Base-by-base conservation (phyloP, 495 filamentous ascomycete species). In the Tuber brumale region DNA sequence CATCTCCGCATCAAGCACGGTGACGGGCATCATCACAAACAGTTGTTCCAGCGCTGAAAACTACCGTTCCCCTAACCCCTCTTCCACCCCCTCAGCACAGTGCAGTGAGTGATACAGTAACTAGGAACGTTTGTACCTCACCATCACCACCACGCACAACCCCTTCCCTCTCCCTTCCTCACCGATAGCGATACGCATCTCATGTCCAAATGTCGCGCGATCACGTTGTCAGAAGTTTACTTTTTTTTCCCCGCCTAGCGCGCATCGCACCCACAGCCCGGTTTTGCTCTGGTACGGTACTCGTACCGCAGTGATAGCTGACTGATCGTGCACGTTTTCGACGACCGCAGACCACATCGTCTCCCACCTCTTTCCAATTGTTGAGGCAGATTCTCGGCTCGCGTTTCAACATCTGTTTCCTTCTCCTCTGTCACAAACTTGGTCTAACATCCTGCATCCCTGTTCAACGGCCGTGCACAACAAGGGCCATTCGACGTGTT, bases 361-460 rank as follows among this genome's bases (percentile, higher is more conserved):
- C 16, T 31, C 18, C 27, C 16, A 27, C n/a, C 8, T 16, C 57
- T n/a, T n/a, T 18, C 27, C 5, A 31, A 66, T 31, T 66, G n/a
- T 31, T 66, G 74, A 75, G 73, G 45, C 76, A 71, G 78, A 80
- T 77, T 77, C 76, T 80, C 78, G 76, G 78, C 78, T 79, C 78
- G 76, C 51, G 76, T 80, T 80, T 80, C 79, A 76, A 79, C 78
- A 79, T 73, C 23, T n/a, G 73, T 79, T 79, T 76, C 76, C 73
- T 70, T 46, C 23, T 46, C 23, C 69, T 75, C 71, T 74, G 73
- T 71, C 79, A 77, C 76, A 80, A 79, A 79, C 45, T 42, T 10
- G 5, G 35, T 46, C 72, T n/a, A 70, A 73, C 71, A 76, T 70
- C 73, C 71, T 57, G 14, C 45, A 80, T 73, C 78, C 78, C 75